phyloP scores from a whole-genome alignment of 805 yeast species.

The Candida incommunis region DNA sequence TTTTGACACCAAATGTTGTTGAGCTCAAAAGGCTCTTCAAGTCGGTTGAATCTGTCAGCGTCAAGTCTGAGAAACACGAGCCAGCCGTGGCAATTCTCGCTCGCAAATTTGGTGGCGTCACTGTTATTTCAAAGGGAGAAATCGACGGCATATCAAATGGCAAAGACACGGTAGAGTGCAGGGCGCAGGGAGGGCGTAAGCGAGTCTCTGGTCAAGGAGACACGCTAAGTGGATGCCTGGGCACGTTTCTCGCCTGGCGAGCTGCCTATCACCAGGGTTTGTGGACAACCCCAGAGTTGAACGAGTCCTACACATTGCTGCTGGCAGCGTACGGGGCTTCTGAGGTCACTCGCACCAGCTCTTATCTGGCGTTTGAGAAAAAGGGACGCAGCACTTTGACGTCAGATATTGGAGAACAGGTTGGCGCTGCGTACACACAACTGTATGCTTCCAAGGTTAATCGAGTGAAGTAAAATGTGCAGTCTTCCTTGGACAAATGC shows the following conservation, averaged over 20 bases:
- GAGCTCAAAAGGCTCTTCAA: slow-evolving; percentile 62
- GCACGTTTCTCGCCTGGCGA: slow-evolving; percentile 73
- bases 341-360: slow-evolving; percentile 49
- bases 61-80: slow-evolving; percentile 10
- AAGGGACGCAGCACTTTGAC: slow-evolving; percentile 77
- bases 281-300: slow-evolving; percentile 36
- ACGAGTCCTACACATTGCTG: slow-evolving; percentile 19
- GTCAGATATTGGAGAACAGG: slow-evolving; percentile 55
- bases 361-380: slow-evolving; percentile 45
- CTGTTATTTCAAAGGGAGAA: slow-evolving; percentile 61
- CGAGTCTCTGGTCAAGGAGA: slow-evolving; percentile 98
- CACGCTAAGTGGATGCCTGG: slow-evolving; percentile 73
- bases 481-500: too few species aligned
- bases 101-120: slow-evolving; percentile 36
- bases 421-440: slow-evolving; percentile 48
- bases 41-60: slow-evolving; percentile 22
- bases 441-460: slow-evolving; percentile 16
- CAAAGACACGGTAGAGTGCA: slow-evolving; percentile 22
- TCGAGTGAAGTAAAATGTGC: too few species aligned
- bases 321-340: slow-evolving; percentile 65
- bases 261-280: slow-evolving; percentile 41
- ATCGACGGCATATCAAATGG: slow-evolving; percentile 50
- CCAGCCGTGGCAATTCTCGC: slow-evolving; percentile 32
- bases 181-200: slow-evolving; percentile 13
- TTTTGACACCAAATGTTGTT: slow-evolving; percentile 79